Percentiles rank a stretch among this genome's conserved stretches.
These are phyloP conservation scores for Larix kaempferi DNA, from an alignment of 75 land plant species.

Conservation along the genomic window DNA sequence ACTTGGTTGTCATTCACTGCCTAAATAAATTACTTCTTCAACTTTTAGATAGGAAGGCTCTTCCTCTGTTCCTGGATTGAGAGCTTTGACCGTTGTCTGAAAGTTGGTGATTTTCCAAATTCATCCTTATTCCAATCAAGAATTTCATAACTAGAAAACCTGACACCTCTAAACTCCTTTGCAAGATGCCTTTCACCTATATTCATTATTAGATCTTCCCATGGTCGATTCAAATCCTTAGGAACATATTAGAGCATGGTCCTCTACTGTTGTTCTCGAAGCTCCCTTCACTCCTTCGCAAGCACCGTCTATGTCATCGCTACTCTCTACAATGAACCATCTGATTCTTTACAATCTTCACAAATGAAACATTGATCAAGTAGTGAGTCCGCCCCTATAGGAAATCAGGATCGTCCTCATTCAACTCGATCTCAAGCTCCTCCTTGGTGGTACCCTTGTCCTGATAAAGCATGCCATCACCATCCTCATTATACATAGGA, in stretches of 20 bases:
- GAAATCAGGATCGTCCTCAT: slow-evolving; percentile 85
- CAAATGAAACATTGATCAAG: slow-evolving; percentile 11
- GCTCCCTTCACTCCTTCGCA: slow-evolving; percentile 30
- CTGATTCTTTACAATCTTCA: slow-evolving; percentile 16
- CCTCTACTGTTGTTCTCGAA: slow-evolving; percentile 25
- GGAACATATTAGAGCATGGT: slow-evolving; percentile 11
- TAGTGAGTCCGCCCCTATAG: slow-evolving; percentile 62
- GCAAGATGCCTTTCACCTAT: slow-evolving; percentile 20
- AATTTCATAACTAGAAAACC: slow-evolving; percentile 16
- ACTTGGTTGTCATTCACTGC: too few relatives aligned
- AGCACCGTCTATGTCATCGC: slow-evolving; percentile 30
- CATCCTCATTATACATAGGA: slow-evolving; percentile 77
- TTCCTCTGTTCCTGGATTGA: too few relatives aligned
- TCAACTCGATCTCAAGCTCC: slow-evolving; percentile 84
- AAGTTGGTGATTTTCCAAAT: slow-evolving; percentile 13
- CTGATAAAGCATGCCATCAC: slow-evolving; percentile 67
- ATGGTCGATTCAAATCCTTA: slow-evolving; percentile 9
- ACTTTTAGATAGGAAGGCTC: too few relatives aligned
- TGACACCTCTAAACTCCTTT: slow-evolving; percentile 27
- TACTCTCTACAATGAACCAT: slow-evolving; percentile 15
- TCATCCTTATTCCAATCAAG: slow-evolving; percentile 20
- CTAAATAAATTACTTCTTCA: too few relatives aligned
- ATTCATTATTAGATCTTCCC: slow-evolving; percentile 13
- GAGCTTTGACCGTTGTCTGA: slow-evolving; percentile 17
- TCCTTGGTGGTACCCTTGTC: slow-evolving; percentile 71